Percentiles rank a stretch among this genome's conserved stretches.
These are phyloP conservation scores for Citrullus amarus DNA, from an alignment of 306 rosid genomes.

Conservation along the genomic window DNA sequence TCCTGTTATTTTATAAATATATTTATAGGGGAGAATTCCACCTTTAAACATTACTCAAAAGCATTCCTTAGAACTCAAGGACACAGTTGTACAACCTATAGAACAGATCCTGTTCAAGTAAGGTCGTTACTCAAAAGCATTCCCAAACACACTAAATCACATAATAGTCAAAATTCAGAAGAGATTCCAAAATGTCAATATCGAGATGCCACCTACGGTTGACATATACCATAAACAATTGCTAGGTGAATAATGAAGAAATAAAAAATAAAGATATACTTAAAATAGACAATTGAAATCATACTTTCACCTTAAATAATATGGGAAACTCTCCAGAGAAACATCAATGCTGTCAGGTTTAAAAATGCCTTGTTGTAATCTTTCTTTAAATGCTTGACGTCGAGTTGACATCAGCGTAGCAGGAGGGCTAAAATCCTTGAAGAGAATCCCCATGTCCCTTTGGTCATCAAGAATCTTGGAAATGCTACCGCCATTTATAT, in stretches of 20 bases:
- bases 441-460: slow-evolving; percentile 50
- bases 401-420: slow-evolving; percentile 37
- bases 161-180: not conserved
- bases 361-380: slow-evolving; percentile 52
- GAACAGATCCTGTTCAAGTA: no score
- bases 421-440: slow-evolving; percentile 50
- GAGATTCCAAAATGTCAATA: not conserved
- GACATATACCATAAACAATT: not conserved
- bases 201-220: not conserved
- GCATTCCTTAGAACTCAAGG: not conserved
- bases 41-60: not conserved
- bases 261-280: not conserved
- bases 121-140: not conserved
- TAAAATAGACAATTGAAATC: not conserved
- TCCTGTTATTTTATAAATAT: not conserved
- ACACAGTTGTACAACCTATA: no score
- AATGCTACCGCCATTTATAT: slow-evolving; percentile 38
- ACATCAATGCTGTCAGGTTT: slow-evolving; percentile 49
- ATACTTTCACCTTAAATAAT: slow-evolving; percentile 64
- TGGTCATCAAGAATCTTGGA: slow-evolving; percentile 56
- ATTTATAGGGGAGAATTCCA: not conserved
- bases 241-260: not conserved
- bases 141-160: not conserved
- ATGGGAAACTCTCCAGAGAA: slow-evolving; percentile 80
- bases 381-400: slow-evolving; percentile 64